Percentiles rank a stretch among this genome's conserved stretches.
These are phyloP conservation scores for Oenanthe javanica DNA, from an alignment of 140 eudicot genomes.

Conservation along the genomic window DNA sequence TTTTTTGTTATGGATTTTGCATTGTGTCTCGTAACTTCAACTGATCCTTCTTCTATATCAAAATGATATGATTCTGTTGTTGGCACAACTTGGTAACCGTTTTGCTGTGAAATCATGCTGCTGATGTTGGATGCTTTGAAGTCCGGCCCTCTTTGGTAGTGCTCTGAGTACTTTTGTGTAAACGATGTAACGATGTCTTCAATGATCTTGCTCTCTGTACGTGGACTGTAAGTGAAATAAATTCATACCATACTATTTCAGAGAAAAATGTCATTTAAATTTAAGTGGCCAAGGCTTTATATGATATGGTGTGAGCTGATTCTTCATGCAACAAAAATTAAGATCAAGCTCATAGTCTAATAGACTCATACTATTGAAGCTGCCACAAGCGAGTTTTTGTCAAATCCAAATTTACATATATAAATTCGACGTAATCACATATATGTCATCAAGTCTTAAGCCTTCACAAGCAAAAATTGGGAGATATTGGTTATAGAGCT, in stretches of 20 bases:
- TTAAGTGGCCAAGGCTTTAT: too few species aligned
- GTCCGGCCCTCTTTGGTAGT: not conserved
- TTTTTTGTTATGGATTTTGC: not conserved
- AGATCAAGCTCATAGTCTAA: too few species aligned
- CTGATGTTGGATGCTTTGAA: not conserved
- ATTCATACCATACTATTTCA: too few species aligned
- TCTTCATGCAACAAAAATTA: too few species aligned
- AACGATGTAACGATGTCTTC: not conserved
- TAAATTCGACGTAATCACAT: too few species aligned
- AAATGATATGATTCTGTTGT: not conserved
- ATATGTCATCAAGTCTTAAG: too few species aligned
- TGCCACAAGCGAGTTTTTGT: too few species aligned
- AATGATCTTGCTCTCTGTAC: slow-evolving; percentile 3
- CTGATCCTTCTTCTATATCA: not conserved
- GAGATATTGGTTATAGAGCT: not conserved
- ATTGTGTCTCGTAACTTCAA: not conserved
- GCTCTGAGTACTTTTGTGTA: not conserved
- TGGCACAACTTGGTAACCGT: not conserved
- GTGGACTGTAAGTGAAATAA: not conserved
- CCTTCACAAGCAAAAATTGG: too few species aligned
- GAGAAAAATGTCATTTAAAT: too few species aligned
- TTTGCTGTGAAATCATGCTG: not conserved
- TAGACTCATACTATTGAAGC: too few species aligned
- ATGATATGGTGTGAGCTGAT: too few species aligned
- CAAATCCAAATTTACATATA: too few species aligned